Evolutionary conservation across 2,329 filamentous ascomycete species (phyloP), one percentile per base, ranked within the genome.

Genomic region (Penicillium palitans): DNA sequence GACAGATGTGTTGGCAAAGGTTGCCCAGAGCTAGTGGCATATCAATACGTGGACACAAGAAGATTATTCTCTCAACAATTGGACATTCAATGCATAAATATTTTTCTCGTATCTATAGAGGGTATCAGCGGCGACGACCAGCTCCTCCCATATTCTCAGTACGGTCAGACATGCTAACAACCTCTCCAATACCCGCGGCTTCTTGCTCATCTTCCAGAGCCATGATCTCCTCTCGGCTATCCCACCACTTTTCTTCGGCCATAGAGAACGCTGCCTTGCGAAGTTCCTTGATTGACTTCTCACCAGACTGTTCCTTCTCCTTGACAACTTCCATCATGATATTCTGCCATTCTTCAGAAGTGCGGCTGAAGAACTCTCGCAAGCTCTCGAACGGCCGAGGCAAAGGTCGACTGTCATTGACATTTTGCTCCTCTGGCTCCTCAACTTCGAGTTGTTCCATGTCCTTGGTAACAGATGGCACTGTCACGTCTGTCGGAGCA

Each of bases 161-260:
- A 63, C 86, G 86, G 67, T 96, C 91, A 50, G 88, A 87, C 70
- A 98, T 80, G 70, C 88, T 95, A 55, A 98, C 90, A 44, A 98
- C 91, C 79, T 98, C 95, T 17, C 92, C 90, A 74, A 98, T 97
- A 10, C 95, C 93, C 35, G 92, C 91, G 49, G 90, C 93, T 76
- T 97, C 93, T 79, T 98, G 92, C 79, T 97, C 93, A 76, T 97
- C 93, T 77, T 99, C 95, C 70, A 98, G 76, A 7, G 87, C 89
- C 54, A 88, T 89, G 65, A 99, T 90, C 78, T 98, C 93, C 79
- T 99, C 95, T 68, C 95, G 85, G 72, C 89, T 92, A 80, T 97
- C 95, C 95, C 95, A 99, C 95, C 95, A 99, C 75, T 96, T 96
- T 78, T 93, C 90, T 76, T 99, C 95, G 41, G 93, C 93, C 63